Evolutionary conservation across 2,329 filamentous ascomycete genomes (phyloP).

Genomic region (Botrytis paeoniae): DNA sequence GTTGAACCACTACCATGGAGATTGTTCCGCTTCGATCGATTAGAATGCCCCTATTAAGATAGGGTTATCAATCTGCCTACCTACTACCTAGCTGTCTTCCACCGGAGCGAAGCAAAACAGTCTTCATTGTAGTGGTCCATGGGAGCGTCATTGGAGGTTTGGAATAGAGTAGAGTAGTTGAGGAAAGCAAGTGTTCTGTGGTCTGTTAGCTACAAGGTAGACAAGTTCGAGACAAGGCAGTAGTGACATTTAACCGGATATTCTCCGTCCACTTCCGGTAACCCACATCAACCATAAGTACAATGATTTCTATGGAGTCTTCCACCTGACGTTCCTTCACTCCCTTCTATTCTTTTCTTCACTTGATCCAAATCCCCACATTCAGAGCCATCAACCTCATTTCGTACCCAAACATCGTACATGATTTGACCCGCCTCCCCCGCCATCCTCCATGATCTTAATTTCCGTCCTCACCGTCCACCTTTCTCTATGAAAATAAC

Average conservation of each 20-base stretch:
- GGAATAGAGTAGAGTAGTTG: too few species aligned
- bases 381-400: neutral
- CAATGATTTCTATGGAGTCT: neutral
- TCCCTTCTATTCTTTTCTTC: neutral
- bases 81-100: too few species aligned
- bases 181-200: neutral
- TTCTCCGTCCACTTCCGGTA: constrained; percentile 6
- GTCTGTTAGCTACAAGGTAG: neutral
- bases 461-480: constrained; percentile 5
- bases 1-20: neutral
- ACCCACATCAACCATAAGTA: neutral
- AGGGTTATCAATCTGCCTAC: too few species aligned
- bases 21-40: too few species aligned
- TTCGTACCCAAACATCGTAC: neutral
- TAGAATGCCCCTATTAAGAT: too few species aligned
- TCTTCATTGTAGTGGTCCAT: too few species aligned
- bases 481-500: neutral
- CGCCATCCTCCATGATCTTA: neutral
- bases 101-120: too few species aligned
- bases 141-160: too few species aligned
- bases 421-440: neutral
- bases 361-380: neutral
- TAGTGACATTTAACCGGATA: neutral
- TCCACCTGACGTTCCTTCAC: neutral
- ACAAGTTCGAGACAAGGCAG: neutral